Evolutionary conservation across 768 basidiomycete species (phyloP).

Genomic region (Russula sp.): DNA sequence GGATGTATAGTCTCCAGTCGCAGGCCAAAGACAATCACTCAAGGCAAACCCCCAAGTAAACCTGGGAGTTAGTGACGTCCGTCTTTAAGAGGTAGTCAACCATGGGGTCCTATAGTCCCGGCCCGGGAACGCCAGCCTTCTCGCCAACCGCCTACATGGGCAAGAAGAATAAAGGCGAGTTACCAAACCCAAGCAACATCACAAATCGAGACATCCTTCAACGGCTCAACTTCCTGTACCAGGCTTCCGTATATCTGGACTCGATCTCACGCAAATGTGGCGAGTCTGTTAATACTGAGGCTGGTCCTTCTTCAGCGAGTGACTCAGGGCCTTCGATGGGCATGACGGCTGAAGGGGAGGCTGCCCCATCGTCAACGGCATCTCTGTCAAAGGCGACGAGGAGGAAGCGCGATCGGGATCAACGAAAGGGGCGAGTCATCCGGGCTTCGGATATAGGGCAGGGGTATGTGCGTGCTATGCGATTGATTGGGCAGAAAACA

Average conservation of each 20-base stretch:
- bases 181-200: conserved; percentile 55
- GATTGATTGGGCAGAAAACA: conserved; percentile 67
- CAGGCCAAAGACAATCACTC: not conserved
- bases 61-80: too few species aligned
- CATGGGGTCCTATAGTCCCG: not conserved
- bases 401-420: conserved; percentile 12
- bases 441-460: conserved; percentile 55
- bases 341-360: not conserved
- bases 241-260: conserved; percentile 66
- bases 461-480: conserved; percentile 64
- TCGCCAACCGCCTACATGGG: conserved; percentile 47
- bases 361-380: not conserved
- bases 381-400: not conserved
- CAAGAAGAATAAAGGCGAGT: conserved; percentile 57
- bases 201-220: conserved; percentile 75
- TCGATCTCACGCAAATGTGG: conserved; percentile 34
- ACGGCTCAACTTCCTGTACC: conserved; percentile 81
- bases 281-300: not conserved
- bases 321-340: not conserved
- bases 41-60: not conserved
- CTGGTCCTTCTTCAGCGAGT: not conserved
- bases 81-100: not conserved
- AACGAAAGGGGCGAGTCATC: conserved; percentile 35
- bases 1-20: not conserved
- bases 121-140: not conserved